phyloP scores from a whole-genome alignment of 1,284 basidiomycete genomes.

The Butyriboletus appendiculatus region DNA sequence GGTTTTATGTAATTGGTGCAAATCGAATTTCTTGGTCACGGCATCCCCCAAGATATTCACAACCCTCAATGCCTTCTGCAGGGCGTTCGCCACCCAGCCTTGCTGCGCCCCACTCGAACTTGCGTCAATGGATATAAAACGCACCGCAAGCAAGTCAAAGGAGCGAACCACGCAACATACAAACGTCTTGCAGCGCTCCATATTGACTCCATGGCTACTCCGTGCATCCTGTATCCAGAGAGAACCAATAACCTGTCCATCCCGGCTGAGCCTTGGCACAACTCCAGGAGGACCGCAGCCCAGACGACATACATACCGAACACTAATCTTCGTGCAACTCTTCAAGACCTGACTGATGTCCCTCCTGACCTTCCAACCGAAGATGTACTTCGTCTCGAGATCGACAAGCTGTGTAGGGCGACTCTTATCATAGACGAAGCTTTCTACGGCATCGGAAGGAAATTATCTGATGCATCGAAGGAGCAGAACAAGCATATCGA shows the following conservation, averaged over 20 bases:
- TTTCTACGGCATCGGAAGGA: slow-evolving; percentile 13
- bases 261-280: background rate
- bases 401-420: slow-evolving; percentile 14
- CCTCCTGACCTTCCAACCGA: slow-evolving; percentile 13
- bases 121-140: slow-evolving; percentile 16
- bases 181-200: background rate
- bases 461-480: slow-evolving; percentile 4
- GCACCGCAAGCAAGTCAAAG: background rate
- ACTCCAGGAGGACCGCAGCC: background rate
- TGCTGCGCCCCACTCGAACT: background rate
- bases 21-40: background rate
- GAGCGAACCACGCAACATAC: background rate
- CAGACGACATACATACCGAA: background rate
- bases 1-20: background rate
- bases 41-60: slow-evolving; percentile 1
- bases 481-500: slow-evolving; percentile 11
- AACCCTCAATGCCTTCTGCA: slow-evolving; percentile 1
- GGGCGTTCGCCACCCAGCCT: background rate
- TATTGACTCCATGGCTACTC: slow-evolving; percentile 12
- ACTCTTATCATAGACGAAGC: slow-evolving; percentile 20
- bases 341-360: background rate
- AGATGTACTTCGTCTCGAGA: slow-evolving; percentile 17
- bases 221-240: background rate
- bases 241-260: background rate
- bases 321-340: background rate